These are phyloP conservation scores for Evernia prunastri DNA, from an alignment of 495 filamentous ascomycete genomes.

Conservation along the genomic window DNA sequence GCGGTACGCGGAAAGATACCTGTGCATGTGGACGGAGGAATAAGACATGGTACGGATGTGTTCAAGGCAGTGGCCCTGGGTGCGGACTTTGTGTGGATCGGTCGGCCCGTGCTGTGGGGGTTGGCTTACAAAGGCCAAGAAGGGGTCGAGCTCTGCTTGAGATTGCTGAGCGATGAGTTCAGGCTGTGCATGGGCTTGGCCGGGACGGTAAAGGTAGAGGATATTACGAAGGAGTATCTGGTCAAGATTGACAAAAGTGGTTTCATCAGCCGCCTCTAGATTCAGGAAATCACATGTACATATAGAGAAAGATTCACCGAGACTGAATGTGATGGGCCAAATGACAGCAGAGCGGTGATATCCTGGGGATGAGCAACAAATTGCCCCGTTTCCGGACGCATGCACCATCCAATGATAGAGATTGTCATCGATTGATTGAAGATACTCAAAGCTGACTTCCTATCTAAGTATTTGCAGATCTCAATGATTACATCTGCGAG, in stretches of 20 bases:
- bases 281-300: background rate
- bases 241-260: conserved; percentile 23
- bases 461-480: background rate
- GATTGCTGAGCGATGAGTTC: conserved; percentile 36
- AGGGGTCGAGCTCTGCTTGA: conserved; percentile 32
- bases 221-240: conserved; percentile 23
- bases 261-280: conserved; percentile 24
- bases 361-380: no score
- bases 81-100: conserved; percentile 37
- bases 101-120: conserved; percentile 54
- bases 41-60: conserved; percentile 37
- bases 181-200: conserved; percentile 38
- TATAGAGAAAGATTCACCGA: no score
- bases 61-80: conserved; percentile 45
- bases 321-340: no score
- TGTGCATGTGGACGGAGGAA: conserved; percentile 35
- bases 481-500: background rate
- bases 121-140: conserved; percentile 39
- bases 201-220: conserved; percentile 24
- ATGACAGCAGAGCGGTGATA: no score
- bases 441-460: background rate
- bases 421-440: background rate
- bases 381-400: no score
- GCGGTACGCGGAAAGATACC: conserved; percentile 34
- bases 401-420: no score